phyloP scores from a whole-genome alignment of 768 basidiomycete genomes.

The Butyriboletus loyo region DNA sequence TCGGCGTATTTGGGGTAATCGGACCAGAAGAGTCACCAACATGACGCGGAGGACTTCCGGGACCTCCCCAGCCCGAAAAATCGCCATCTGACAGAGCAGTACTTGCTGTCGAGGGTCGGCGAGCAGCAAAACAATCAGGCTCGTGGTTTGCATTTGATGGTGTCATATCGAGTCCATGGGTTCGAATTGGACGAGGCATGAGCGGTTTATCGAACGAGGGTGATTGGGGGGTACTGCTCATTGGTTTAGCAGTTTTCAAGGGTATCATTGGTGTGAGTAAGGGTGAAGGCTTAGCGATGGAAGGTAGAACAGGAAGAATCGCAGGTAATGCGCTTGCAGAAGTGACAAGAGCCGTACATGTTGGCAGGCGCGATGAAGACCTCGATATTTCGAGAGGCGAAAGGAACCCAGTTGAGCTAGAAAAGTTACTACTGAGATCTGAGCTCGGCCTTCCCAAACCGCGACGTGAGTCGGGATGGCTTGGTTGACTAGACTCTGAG shows the following conservation, averaged over 20 bases:
- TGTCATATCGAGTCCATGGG: conserved; percentile 43
- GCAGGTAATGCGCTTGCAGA: conserved; percentile 69
- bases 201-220: conserved; percentile 32
- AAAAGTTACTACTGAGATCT: conserved; percentile 24
- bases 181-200: conserved; percentile 38
- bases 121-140: conserved; percentile 53
- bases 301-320: conserved; percentile 46
- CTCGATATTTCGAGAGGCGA: conserved; percentile 32
- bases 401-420: conserved; percentile 19
- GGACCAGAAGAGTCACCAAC: conserved; percentile 32
- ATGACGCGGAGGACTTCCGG: conserved; percentile 35
- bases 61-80: conserved; percentile 41
- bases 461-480: conserved; percentile 22
- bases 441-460: conserved; percentile 21
- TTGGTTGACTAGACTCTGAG: conserved; percentile 16
- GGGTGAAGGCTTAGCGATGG: conserved; percentile 48
- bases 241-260: conserved; percentile 31
- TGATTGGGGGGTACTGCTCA: conserved; percentile 44
- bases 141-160: conserved; percentile 29
- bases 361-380: conserved; percentile 22
- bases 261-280: conserved; percentile 61
- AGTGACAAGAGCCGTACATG: conserved; percentile 47
- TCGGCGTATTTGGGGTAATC: conserved; percentile 49
- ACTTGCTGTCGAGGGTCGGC: conserved; percentile 44
- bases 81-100: conserved; percentile 48